Conservation (phyloP, 495 filamentous ascomycete species). For the Hypomontagnella submonticulosa region DNA sequence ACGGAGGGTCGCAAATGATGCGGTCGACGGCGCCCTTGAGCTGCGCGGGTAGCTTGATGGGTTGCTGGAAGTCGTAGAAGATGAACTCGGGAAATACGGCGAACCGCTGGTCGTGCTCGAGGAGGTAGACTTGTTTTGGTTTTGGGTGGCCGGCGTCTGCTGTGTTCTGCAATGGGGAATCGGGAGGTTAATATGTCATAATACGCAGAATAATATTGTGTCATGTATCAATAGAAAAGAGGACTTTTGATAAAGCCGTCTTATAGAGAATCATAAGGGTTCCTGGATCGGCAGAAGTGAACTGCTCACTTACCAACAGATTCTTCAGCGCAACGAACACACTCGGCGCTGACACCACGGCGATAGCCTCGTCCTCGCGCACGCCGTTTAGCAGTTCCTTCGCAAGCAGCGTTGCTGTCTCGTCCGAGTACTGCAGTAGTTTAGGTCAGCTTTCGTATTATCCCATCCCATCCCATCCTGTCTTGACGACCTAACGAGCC, state of each 20-base stretch:
- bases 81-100: constrained; percentile 75
- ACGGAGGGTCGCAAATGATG: constrained; percentile 81
- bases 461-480: not conserved
- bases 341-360: constrained; percentile 77
- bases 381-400: constrained; percentile 69
- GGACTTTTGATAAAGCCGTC: not conserved
- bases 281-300: not conserved
- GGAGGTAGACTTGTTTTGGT: constrained; percentile 65
- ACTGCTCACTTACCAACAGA: constrained; percentile 62
- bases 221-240: too few species aligned
- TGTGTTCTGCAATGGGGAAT: constrained; percentile 37
- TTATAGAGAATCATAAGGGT: not conserved
- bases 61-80: constrained; percentile 76
- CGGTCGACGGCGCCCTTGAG: constrained; percentile 73
- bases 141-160: constrained; percentile 46
- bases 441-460: not conserved
- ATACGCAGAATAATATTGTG: too few species aligned
- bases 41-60: constrained; percentile 68
- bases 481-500: not conserved
- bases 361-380: constrained; percentile 65
- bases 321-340: constrained; percentile 81
- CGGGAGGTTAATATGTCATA: constrained; percentile 6
- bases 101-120: constrained; percentile 80
- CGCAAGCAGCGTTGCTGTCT: constrained; percentile 71
- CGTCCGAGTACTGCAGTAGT: constrained; percentile 69